phyloP scores from a whole-genome alignment of 352 stramenopile genomes.

The Phytopythium chamaehyphon region DNA sequence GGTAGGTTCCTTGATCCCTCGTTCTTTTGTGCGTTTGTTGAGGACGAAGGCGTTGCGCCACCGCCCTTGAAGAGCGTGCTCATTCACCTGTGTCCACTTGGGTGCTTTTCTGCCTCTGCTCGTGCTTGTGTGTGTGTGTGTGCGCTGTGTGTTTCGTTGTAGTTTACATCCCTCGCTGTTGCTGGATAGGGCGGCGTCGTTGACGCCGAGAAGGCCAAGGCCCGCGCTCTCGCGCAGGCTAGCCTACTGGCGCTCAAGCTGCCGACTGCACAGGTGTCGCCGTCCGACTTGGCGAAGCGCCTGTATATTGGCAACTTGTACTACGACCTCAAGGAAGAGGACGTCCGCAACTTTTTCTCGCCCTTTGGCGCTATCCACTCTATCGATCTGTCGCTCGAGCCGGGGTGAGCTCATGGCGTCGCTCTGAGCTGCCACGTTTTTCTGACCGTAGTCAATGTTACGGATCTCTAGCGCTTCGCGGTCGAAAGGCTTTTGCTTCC shows the following conservation, averaged over 20 bases:
- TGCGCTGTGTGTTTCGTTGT: slow-evolving; percentile 27
- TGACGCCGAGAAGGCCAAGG: slow-evolving; percentile 54
- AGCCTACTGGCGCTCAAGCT: slow-evolving; percentile 65
- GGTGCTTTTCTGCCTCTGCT: neutral
- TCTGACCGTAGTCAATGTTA: neutral
- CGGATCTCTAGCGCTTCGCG: slow-evolving; percentile 34
- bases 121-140: slow-evolving; percentile 17
- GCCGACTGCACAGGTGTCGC: slow-evolving; percentile 37
- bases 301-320: slow-evolving; percentile 81
- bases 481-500: slow-evolving; percentile 81
- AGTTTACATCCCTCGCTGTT: slow-evolving; percentile 40
- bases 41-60: no score
- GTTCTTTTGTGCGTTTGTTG: neutral
- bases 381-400: slow-evolving; percentile 75
- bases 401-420: slow-evolving; percentile 29
- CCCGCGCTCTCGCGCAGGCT: slow-evolving; percentile 57
- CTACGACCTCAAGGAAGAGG: slow-evolving; percentile 81
- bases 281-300: slow-evolving; percentile 58
- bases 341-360: slow-evolving; percentile 59
- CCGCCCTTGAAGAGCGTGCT: neutral
- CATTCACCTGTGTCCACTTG: slow-evolving; percentile 5
- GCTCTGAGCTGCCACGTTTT: neutral
- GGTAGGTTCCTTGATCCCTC: slow-evolving; percentile 4
- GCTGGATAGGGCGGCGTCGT: slow-evolving; percentile 26
- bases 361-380: slow-evolving; percentile 68